phyloP scores from a whole-genome alignment of 495 filamentous ascomycete genomes.

The Aspergillus sclerotiicarbonarius region DNA sequence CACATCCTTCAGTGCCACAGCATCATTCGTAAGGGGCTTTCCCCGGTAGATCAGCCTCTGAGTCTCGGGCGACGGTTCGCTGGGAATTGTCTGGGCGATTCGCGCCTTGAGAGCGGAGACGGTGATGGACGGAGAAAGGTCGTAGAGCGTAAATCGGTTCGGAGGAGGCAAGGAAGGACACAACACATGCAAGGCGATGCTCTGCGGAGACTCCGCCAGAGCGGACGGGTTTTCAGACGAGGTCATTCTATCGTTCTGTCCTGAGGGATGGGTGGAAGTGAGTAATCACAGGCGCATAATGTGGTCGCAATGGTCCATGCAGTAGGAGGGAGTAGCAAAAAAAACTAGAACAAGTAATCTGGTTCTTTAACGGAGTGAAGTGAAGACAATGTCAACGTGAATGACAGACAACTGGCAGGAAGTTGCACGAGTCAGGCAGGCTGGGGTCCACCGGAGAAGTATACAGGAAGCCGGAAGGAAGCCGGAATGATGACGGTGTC shows the following conservation, averaged over 20 bases:
- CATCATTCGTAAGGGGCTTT: conserved; percentile 52
- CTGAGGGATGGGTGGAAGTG: background rate
- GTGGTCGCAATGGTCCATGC: too few species aligned
- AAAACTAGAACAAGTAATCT: background rate
- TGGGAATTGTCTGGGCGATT: conserved; percentile 54
- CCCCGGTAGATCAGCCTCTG: conserved; percentile 70
- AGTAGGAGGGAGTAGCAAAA: background rate
- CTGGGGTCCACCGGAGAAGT: conserved; percentile 1
- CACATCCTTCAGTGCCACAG: conserved; percentile 54
- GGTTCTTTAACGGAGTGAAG: too few species aligned
- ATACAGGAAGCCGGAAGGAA: conserved; percentile 1
- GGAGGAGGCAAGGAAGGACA: conserved; percentile 61
- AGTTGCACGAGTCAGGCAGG: background rate
- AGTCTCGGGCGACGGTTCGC: conserved; percentile 47
- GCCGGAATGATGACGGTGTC: conserved; percentile 8
- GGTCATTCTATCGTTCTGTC: conserved; percentile 4
- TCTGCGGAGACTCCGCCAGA: conserved; percentile 11
- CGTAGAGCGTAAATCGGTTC: conserved; percentile 51
- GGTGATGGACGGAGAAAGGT: conserved; percentile 54
- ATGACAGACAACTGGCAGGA: too few species aligned
- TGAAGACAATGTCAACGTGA: too few species aligned
- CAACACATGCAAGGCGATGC: conserved; percentile 59
- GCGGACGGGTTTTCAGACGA: background rate
- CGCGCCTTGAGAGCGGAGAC: conserved; percentile 59
- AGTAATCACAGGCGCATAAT: conserved; percentile 5